A percentile compares a stretch with the other conserved stretches of the same genome.
phyloP scores from a whole-genome alignment of 2,329 filamentous ascomycete species.

The Colletotrichum musae region DNA sequence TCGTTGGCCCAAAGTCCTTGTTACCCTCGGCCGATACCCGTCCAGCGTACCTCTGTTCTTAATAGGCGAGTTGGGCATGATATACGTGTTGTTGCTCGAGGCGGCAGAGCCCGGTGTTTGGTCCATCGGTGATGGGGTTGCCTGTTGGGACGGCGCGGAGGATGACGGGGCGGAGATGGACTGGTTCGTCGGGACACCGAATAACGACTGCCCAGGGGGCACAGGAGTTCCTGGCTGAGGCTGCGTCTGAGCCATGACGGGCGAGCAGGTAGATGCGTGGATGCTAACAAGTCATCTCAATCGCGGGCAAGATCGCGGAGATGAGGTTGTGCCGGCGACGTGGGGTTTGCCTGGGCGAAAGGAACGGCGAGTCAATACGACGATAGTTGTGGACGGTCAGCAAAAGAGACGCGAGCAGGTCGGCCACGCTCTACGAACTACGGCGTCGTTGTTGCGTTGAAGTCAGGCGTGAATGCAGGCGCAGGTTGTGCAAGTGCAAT shows the following conservation, averaged over 20 bases:
- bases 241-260: slow-evolving; percentile 55
- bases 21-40: slow-evolving; percentile 88
- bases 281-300: slow-evolving; percentile 37
- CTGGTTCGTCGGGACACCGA: slow-evolving; percentile 57
- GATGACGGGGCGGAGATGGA: slow-evolving; percentile 46
- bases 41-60: slow-evolving; percentile 77
- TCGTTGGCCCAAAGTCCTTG: slow-evolving; percentile 81
- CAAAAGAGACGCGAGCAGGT: too few relatives aligned
- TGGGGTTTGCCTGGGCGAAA: not conserved
- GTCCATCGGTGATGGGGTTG: slow-evolving; percentile 49
- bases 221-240: slow-evolving; percentile 58
- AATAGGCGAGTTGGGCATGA: slow-evolving; percentile 89
- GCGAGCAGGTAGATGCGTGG: slow-evolving; percentile 4
- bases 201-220: slow-evolving; percentile 60
- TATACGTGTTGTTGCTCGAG: slow-evolving; percentile 83
- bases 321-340: slow-evolving; percentile 3
- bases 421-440: not conserved
- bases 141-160: slow-evolving; percentile 45
- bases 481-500: slow-evolving; percentile 16
- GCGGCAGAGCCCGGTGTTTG: slow-evolving; percentile 64
- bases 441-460: not conserved
- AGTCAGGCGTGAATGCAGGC: not conserved
- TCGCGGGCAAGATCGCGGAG: slow-evolving; percentile 15
- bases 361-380: not conserved
- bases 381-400: too few relatives aligned